A percentile compares a stretch with the other conserved stretches of the same genome.
Conservation (phyloP, 2,329 filamentous ascomycete genomes). For the Setomelanomma holmii region DNA sequence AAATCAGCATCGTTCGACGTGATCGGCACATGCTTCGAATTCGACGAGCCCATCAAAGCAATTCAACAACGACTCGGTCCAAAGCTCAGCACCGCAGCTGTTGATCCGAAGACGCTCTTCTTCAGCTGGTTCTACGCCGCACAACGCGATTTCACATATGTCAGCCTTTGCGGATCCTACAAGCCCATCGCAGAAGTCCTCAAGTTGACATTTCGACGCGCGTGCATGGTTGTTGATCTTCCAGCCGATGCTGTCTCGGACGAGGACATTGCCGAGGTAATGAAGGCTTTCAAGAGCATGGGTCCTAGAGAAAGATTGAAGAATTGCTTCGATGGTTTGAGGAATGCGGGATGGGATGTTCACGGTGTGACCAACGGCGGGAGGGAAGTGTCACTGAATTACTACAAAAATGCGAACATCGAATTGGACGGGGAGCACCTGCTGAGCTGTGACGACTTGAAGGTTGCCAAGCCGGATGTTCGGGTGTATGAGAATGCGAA, state of each 20-base stretch:
- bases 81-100: constrained; percentile 16
- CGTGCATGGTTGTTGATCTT: constrained; percentile 26
- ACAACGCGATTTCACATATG: constrained; percentile 36
- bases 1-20: constrained; percentile 35
- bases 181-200: constrained; percentile 31
- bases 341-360: constrained; percentile 26
- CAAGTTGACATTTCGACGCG: constrained; percentile 25
- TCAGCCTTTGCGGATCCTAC: constrained; percentile 23
- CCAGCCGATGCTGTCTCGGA: constrained; percentile 23
- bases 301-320: constrained; percentile 26
- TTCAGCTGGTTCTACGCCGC: constrained; percentile 38
- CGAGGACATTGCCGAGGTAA: constrained; percentile 22
- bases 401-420: constrained; percentile 24
- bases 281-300: constrained; percentile 33
- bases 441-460: constrained; percentile 28
- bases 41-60: constrained; percentile 21
- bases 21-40: constrained; percentile 35
- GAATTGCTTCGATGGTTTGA: constrained; percentile 27
- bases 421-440: constrained; percentile 25
- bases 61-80: constrained; percentile 24
- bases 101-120: constrained; percentile 32
- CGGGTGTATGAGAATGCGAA: constrained; percentile 30
- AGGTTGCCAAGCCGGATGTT: constrained; percentile 30
- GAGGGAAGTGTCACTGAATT: constrained; percentile 20
- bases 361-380: constrained; percentile 35